Conservation (phyloP, 2,329 filamentous ascomycete genomes). For the Plenodomus tracheiphilus region DNA sequence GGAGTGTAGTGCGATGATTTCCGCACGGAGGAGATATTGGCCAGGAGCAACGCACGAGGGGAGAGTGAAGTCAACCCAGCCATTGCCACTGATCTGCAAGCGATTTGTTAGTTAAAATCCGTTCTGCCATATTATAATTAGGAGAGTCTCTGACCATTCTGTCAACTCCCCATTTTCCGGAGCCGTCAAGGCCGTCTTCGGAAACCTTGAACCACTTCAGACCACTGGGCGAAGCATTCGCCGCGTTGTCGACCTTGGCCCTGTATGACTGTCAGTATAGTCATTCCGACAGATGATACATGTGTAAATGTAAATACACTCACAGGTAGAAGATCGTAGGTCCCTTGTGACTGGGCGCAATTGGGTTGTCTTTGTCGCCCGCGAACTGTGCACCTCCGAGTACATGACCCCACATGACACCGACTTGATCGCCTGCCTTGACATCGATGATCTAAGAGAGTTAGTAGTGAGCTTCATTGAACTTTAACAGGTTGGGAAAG, state of each 20-base stretch:
- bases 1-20: slow-evolving; percentile 52
- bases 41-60: slow-evolving; percentile 42
- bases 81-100: slow-evolving; percentile 44
- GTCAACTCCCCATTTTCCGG: slow-evolving; percentile 55
- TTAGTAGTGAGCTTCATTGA: not conserved
- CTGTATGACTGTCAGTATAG: slow-evolving; percentile 14
- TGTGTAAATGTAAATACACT: not conserved
- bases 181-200: slow-evolving; percentile 46
- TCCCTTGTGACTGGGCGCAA: slow-evolving; percentile 55
- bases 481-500: not conserved
- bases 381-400: slow-evolving; percentile 58
- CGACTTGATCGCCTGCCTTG: slow-evolving; percentile 56
- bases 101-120: not conserved
- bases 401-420: slow-evolving; percentile 58
- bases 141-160: slow-evolving; percentile 35
- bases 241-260: slow-evolving; percentile 48
- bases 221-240: slow-evolving; percentile 41
- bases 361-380: slow-evolving; percentile 52
- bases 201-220: slow-evolving; percentile 50
- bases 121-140: not conserved
- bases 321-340: slow-evolving; percentile 43
- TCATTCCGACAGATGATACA: slow-evolving; percentile 10
- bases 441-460: slow-evolving; percentile 49
- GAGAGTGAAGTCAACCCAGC: slow-evolving; percentile 51
- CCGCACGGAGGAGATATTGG: slow-evolving; percentile 49